These are phyloP conservation scores for Millerozyma miso DNA, from an alignment of 805 yeast species.

Conservation along the genomic window DNA sequence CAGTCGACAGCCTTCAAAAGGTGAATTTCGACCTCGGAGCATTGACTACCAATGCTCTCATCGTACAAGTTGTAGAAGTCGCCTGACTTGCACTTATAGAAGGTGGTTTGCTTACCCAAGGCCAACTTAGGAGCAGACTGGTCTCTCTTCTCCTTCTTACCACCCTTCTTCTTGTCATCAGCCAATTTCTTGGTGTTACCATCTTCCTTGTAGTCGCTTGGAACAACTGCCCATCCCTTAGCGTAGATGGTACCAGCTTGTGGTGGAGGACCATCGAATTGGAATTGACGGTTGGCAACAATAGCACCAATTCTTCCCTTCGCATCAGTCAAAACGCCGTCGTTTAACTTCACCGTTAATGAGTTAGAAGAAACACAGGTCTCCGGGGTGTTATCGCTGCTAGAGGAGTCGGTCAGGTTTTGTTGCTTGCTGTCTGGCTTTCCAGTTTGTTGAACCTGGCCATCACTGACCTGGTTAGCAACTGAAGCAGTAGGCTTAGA, in stretches of 20 bases:
- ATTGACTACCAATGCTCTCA: slow-evolving; percentile 47
- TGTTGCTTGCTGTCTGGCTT: neutral
- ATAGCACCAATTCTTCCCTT: slow-evolving; percentile 71
- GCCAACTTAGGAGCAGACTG: slow-evolving; percentile 51
- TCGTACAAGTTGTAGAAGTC: slow-evolving; percentile 77
- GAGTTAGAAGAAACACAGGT: slow-evolving; percentile 47
- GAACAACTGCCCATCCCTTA: slow-evolving; percentile 54
- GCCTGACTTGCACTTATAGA: slow-evolving; percentile 76
- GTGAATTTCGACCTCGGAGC: slow-evolving; percentile 16
- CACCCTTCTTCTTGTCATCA: slow-evolving; percentile 4
- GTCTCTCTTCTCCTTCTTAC: slow-evolving; percentile 6
- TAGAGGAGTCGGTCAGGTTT: neutral
- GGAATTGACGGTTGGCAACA: slow-evolving; percentile 78
- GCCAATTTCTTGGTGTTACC: slow-evolving; percentile 5
- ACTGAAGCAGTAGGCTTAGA: slow-evolving; percentile 9
- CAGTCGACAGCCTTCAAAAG: slow-evolving; percentile 13
- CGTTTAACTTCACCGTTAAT: slow-evolving; percentile 52
- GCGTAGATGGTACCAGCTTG: slow-evolving; percentile 70
- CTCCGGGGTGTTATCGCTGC: slow-evolving; percentile 17
- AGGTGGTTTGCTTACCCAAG: slow-evolving; percentile 54
- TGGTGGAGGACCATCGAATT: slow-evolving; percentile 75
- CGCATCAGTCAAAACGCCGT: slow-evolving; percentile 51
- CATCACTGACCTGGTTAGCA: slow-evolving; percentile 24
- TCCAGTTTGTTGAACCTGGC: slow-evolving; percentile 24
- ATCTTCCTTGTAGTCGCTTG: slow-evolving; percentile 11